phyloP scores from a whole-genome alignment of 2,329 filamentous ascomycete species.

The Gaeumannomyces tritici region DNA sequence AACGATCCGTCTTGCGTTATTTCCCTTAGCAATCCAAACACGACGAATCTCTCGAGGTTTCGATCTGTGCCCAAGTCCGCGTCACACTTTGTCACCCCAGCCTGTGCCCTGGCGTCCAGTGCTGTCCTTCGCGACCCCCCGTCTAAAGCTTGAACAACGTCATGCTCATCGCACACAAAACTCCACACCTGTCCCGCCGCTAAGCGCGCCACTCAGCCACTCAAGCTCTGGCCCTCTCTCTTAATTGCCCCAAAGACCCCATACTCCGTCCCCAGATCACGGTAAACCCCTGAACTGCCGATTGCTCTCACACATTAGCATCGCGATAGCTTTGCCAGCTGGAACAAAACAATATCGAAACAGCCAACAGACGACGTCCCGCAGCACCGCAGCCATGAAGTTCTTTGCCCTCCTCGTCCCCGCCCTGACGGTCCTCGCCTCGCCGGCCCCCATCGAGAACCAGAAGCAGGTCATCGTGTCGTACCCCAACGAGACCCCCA shows the following conservation, averaged over 20 bases:
- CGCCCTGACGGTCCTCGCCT: conserved; percentile 47
- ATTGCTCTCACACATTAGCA: not conserved
- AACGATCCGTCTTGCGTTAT: not conserved
- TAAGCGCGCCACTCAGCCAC: no score
- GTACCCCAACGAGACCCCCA: conserved; percentile 61
- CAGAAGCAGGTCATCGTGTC: conserved; percentile 71
- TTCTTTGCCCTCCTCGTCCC: conserved; percentile 42
- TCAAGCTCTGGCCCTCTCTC: no score
- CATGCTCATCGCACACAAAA: no score
- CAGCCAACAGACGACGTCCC: not conserved
- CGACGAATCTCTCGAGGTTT: not conserved
- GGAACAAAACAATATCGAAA: not conserved
- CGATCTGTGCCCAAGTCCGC: not conserved
- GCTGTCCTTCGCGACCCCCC: no score
- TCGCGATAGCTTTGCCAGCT: not conserved
- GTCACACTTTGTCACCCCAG: not conserved
- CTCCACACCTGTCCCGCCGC: no score
- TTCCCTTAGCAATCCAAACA: not conserved
- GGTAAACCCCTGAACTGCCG: not conserved
- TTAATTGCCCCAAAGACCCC: no score
- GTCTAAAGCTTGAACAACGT: no score
- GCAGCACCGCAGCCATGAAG: conserved; percentile 46
- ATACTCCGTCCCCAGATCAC: no score
- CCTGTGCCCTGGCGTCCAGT: no score
- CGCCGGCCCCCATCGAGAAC: conserved; percentile 51